These are phyloP conservation scores for Colletotrichum lupini DNA, from an alignment of 2,329 filamentous ascomycete genomes.

Conservation along the genomic window DNA sequence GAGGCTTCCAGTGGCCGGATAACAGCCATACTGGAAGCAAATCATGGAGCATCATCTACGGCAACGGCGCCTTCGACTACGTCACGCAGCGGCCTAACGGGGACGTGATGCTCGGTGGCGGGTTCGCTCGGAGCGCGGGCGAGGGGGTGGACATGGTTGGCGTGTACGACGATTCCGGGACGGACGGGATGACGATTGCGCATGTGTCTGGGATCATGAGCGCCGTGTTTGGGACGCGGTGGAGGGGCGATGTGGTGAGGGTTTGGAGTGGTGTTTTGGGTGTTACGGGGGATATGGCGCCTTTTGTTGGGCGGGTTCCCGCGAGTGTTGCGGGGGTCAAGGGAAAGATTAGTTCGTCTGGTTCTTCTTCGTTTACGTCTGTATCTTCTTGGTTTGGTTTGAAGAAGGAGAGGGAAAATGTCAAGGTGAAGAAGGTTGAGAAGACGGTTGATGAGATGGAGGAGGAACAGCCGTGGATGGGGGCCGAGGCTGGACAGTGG, in stretches of 20 bases:
- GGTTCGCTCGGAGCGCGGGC: conserved; percentile 54
- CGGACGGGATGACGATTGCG: conserved; percentile 51
- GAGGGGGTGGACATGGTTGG: conserved; percentile 59
- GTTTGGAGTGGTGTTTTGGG: conserved; percentile 63
- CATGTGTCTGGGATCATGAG: conserved; percentile 56
- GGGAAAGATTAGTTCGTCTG: conserved; percentile 17
- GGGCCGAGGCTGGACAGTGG: conserved; percentile 55
- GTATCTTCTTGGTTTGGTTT: background rate
- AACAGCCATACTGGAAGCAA: conserved; percentile 52
- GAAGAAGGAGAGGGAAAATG: background rate
- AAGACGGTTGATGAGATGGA: background rate
- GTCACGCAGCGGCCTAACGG: conserved; percentile 59
- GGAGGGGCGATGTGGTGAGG: conserved; percentile 50
- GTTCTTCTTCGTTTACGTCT: background rate
- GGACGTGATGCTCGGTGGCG: conserved; percentile 67
- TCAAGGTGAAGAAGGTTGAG: background rate
- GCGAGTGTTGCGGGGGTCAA: conserved; percentile 38
- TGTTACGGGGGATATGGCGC: conserved; percentile 58
- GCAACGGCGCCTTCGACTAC: conserved; percentile 58
- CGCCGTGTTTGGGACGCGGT: conserved; percentile 51
- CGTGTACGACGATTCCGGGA: conserved; percentile 55
- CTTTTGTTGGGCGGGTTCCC: conserved; percentile 60
- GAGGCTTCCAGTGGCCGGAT: conserved; percentile 43
- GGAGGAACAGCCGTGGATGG: background rate
- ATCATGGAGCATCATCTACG: conserved; percentile 64